phyloP scores from a whole-genome alignment of 2,329 filamentous ascomycete species.

The Cladosporium phlei region DNA sequence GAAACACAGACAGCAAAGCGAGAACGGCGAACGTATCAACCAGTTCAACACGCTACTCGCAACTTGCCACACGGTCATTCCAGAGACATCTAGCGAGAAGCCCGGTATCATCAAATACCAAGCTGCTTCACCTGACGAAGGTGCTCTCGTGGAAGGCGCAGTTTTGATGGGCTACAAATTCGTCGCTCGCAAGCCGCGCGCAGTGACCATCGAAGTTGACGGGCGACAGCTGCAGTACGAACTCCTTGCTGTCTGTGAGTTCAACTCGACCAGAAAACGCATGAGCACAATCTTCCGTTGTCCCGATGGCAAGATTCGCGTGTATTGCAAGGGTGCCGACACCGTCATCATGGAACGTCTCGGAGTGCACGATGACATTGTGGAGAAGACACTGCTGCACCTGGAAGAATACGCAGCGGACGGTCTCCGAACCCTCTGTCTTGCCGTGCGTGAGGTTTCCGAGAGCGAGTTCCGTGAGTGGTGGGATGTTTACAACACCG shows the following conservation, averaged over 20 bases:
- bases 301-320: conserved; percentile 87
- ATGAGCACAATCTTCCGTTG: conserved; percentile 98
- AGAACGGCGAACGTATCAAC: conserved; percentile 59
- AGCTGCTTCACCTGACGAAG: conserved; percentile 93
- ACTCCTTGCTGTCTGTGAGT: conserved; percentile 93
- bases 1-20: conserved; percentile 55
- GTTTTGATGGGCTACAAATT: conserved; percentile 83
- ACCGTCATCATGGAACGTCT: conserved; percentile 95
- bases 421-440: conserved; percentile 86
- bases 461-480: conserved; percentile 87
- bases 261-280: conserved; percentile 94
- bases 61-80: conserved; percentile 96
- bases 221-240: conserved; percentile 77
- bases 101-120: conserved; percentile 89
- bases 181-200: conserved; percentile 78
- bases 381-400: conserved; percentile 86
- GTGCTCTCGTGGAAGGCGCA: conserved; percentile 91
- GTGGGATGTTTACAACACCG: conserved; percentile 79
- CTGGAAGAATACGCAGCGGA: conserved; percentile 98
- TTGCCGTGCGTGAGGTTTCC: conserved; percentile 88
- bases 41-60: conserved; percentile 84
- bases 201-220: conserved; percentile 75
- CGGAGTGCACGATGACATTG: conserved; percentile 69
- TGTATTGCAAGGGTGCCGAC: conserved; percentile 95
- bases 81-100: conserved; percentile 75